Percentiles rank a stretch among this genome's conserved stretches.
Evolutionary conservation across 2,329 filamentous ascomycete genomes (phyloP).

Genomic region (Penicillium sclerotigenum): DNA sequence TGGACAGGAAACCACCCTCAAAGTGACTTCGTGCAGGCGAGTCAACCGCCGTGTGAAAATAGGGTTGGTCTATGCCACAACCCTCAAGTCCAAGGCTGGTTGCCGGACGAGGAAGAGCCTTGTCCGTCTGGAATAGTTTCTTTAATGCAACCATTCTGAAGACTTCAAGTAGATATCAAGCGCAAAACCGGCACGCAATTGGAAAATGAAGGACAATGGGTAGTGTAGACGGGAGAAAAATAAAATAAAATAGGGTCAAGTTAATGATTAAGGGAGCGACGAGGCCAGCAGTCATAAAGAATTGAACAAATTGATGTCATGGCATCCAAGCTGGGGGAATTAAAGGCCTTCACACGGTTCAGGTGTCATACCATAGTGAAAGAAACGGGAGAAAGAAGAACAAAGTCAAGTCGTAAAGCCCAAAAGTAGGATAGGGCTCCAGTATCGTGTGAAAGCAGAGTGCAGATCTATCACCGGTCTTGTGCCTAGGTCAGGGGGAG

Average conservation of each 20-base stretch:
- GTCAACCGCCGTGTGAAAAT: conserved; percentile 7
- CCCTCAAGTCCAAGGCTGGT: conserved; percentile 10
- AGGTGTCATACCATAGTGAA: conserved; percentile 4
- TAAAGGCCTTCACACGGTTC: conserved; percentile 14
- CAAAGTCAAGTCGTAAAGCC: background rate
- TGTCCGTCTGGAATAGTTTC: conserved; percentile 35
- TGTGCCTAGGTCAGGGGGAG: conserved; percentile 23
- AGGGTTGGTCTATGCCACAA: conserved; percentile 3
- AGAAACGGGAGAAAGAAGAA: conserved; percentile 4
- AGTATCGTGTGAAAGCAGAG: conserved; percentile 11
- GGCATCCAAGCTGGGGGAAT: conserved; percentile 11
- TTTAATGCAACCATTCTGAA: conserved; percentile 35
- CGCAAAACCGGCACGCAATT: background rate
- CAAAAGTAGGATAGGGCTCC: conserved; percentile 5
- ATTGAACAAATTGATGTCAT: conserved; percentile 14
- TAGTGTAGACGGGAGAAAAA: conserved; percentile 1
- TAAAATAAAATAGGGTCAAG: background rate
- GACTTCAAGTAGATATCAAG: conserved; percentile 2
- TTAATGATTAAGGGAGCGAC: conserved; percentile 12
- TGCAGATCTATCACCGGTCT: conserved; percentile 23
- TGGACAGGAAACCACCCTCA: conserved; percentile 9
- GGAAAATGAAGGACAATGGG: background rate
- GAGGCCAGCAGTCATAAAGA: conserved; percentile 17
- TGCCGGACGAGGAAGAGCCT: conserved; percentile 14
- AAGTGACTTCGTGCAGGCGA: conserved; percentile 11